Conservation (phyloP, 805 yeast species). For the Metschnikowia peoriensis region DNA sequence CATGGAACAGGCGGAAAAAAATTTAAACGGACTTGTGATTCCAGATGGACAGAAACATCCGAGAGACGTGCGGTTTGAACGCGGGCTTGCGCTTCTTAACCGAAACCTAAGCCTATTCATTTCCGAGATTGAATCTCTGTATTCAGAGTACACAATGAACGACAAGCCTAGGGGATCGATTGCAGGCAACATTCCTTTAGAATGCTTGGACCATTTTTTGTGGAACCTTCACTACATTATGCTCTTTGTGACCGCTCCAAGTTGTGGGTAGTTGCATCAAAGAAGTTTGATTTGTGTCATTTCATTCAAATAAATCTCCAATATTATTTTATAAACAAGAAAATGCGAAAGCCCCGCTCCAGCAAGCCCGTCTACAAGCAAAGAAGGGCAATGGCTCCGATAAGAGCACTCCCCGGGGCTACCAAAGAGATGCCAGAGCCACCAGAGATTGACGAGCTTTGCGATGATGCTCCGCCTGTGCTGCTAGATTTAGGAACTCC, state of each 20-base stretch:
- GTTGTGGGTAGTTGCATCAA: not conserved
- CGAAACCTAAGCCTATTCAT: conserved; percentile 29
- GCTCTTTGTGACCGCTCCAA: conserved; percentile 30
- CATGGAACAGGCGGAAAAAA: conserved; percentile 19
- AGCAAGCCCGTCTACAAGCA: conserved; percentile 21
- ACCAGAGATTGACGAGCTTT: conserved; percentile 3
- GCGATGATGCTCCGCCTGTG: not conserved
- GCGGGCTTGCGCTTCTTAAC: conserved; percentile 31
- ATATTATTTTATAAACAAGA: not conserved
- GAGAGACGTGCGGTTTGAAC: conserved; percentile 30
- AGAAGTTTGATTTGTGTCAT: not conserved
- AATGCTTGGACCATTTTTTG: conserved; percentile 39
- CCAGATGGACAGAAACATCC: conserved; percentile 7
- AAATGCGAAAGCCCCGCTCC: not conserved
- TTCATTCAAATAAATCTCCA: not conserved
- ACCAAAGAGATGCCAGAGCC: conserved; percentile 15
- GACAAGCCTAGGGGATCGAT: conserved; percentile 6
- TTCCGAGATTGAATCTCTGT: conserved; percentile 20
- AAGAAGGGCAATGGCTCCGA: conserved; percentile 37
- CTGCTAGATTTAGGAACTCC: not conserved
- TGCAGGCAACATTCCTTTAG: conserved; percentile 30
- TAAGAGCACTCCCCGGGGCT: conserved; percentile 31
- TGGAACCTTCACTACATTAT: conserved; percentile 40
- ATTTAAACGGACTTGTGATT: conserved; percentile 1
- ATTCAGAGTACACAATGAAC: conserved; percentile 13